A percentile compares a stretch with the other conserved stretches of the same genome.
Conservation (phyloP, 495 filamentous ascomycete genomes). For the Gamarada debralockiae region DNA sequence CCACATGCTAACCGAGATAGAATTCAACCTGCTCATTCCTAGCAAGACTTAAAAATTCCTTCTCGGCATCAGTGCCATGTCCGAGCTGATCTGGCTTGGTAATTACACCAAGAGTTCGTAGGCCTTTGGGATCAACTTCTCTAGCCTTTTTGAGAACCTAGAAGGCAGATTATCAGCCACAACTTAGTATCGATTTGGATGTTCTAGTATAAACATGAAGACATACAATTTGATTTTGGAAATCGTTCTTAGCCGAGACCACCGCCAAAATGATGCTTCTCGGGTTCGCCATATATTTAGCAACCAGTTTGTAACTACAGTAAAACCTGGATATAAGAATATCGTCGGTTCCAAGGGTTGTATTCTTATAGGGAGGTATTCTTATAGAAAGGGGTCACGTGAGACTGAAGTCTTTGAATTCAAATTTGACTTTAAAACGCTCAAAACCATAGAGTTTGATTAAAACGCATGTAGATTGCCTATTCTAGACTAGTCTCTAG, state of each 20-base stretch:
- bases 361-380: no score
- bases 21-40: slow-evolving; percentile 45
- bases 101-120: slow-evolving; percentile 70
- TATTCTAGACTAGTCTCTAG: no score
- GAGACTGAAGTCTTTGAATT: no score
- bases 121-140: slow-evolving; percentile 66
- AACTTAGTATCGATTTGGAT: slow-evolving; percentile 30
- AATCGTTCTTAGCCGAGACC: slow-evolving; percentile 60
- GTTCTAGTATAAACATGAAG: slow-evolving; percentile 45
- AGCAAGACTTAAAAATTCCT: slow-evolving; percentile 33
- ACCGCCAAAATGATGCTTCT: slow-evolving; percentile 65
- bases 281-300: slow-evolving; percentile 51
- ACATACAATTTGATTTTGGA: slow-evolving; percentile 36
- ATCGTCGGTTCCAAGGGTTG: not conserved
- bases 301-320: slow-evolving; percentile 33
- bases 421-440: no score
- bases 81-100: slow-evolving; percentile 46
- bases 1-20: slow-evolving; percentile 45
- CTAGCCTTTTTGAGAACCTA: slow-evolving; percentile 56
- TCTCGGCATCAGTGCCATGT: slow-evolving; percentile 32
- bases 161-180: no score
- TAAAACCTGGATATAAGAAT: slow-evolving; percentile 4
- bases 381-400: no score
- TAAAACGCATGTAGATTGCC: no score
- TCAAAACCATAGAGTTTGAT: no score